A percentile compares a stretch with the other conserved stretches of the same genome.
These are phyloP conservation scores for Colletotrichum kahawae DNA, from an alignment of 2,329 filamentous ascomycete species.

Conservation along the genomic window DNA sequence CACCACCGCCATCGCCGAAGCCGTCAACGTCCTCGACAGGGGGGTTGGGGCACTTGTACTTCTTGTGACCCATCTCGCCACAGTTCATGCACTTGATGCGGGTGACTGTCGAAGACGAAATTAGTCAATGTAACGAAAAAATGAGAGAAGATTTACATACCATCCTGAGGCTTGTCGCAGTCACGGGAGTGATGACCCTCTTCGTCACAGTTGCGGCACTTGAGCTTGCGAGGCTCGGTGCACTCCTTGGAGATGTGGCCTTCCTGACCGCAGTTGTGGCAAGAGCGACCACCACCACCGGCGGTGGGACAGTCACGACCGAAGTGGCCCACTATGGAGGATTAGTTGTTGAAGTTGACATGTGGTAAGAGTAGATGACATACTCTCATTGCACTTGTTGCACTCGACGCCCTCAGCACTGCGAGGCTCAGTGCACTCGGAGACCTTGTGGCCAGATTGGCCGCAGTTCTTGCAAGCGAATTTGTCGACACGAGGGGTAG, in stretches of 20 bases:
- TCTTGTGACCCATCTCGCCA: slow-evolving; percentile 49
- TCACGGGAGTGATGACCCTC: slow-evolving; percentile 67
- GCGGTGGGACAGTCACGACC: slow-evolving; percentile 70
- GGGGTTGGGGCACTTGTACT: slow-evolving; percentile 41
- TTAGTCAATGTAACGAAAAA: slow-evolving; percentile 24
- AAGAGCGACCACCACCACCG: slow-evolving; percentile 57
- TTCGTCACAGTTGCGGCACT: slow-evolving; percentile 66
- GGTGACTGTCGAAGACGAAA: slow-evolving; percentile 37
- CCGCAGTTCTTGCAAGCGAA: slow-evolving; percentile 74
- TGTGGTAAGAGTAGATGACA: slow-evolving; percentile 25
- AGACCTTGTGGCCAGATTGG: slow-evolving; percentile 54
- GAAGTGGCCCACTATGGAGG: slow-evolving; percentile 60
- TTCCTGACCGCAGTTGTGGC: slow-evolving; percentile 68
- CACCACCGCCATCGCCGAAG: slow-evolving; percentile 10
- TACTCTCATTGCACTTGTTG: slow-evolving; percentile 67
- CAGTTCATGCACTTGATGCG: slow-evolving; percentile 66
- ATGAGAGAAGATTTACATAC: slow-evolving; percentile 36
- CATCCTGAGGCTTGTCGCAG: slow-evolving; percentile 63
- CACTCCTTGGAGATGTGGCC: slow-evolving; percentile 63
- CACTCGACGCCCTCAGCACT: slow-evolving; percentile 68
- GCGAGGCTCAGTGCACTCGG: slow-evolving; percentile 64
- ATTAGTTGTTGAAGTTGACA: not conserved
- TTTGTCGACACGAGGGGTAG: slow-evolving; percentile 65
- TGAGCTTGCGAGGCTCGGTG: slow-evolving; percentile 50
- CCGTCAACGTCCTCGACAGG: slow-evolving; percentile 29